Conservation (phyloP, 768 basidiomycete genomes). For the Pulveroboletus sp. region DNA sequence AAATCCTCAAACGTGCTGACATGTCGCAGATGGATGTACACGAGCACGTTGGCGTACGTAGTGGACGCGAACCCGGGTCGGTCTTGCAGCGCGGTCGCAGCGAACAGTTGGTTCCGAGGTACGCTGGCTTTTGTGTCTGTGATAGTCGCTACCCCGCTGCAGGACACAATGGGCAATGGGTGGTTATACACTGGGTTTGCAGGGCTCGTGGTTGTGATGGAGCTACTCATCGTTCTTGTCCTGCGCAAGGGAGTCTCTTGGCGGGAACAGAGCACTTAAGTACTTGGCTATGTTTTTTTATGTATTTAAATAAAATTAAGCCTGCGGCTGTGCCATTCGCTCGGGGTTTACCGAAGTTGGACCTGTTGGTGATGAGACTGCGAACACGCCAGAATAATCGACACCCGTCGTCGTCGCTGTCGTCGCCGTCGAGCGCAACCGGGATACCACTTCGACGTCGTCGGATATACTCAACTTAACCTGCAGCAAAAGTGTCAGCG, state of each 20-base stretch:
- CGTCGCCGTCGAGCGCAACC: slow-evolving; percentile 13
- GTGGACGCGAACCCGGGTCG: slow-evolving; percentile 84
- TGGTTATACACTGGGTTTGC: slow-evolving; percentile 70
- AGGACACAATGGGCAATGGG: slow-evolving; percentile 75
- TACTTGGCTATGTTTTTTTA: background rate
- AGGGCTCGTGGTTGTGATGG: slow-evolving; percentile 48
- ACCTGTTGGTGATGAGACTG: slow-evolving; percentile 22
- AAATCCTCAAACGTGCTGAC: background rate
- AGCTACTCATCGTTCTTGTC: slow-evolving; percentile 55
- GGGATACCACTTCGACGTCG: slow-evolving; percentile 9
- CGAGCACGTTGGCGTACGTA: slow-evolving; percentile 74
- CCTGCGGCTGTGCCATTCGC: slow-evolving; percentile 15
- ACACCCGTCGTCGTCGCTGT: slow-evolving; percentile 3
- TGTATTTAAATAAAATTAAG: slow-evolving; percentile 8
- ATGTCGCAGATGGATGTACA: slow-evolving; percentile 48
- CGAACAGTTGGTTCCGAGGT: slow-evolving; percentile 76
- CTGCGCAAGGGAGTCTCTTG: slow-evolving; percentile 54
- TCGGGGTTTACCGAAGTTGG: slow-evolving; percentile 22
- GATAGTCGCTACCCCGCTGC: slow-evolving; percentile 71
- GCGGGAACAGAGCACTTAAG: slow-evolving; percentile 39
- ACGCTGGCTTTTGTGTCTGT: slow-evolving; percentile 60
- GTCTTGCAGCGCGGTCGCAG: slow-evolving; percentile 68
- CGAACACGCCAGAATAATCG: slow-evolving; percentile 26
- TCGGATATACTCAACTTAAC: background rate
- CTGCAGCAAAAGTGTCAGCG: background rate